Evolutionary conservation across 495 filamentous ascomycete genomes (phyloP).

Genomic region (Elasticomyces elasticus): DNA sequence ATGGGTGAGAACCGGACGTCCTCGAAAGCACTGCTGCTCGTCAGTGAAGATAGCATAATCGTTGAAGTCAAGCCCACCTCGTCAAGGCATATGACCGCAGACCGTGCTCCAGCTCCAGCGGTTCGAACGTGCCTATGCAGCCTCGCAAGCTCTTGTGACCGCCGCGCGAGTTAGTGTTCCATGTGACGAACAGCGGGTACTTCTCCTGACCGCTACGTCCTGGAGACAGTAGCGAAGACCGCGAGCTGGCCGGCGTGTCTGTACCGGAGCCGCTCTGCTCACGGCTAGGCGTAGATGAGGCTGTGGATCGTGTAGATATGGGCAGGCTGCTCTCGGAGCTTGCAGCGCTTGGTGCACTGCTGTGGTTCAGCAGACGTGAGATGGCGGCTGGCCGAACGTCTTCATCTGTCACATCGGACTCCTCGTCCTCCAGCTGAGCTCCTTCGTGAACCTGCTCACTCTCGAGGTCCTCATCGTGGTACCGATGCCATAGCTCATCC

Average conservation of each 20-base stretch:
- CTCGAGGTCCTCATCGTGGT: constrained; percentile 24
- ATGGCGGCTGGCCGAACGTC: constrained; percentile 23
- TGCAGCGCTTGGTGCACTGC: constrained; percentile 1
- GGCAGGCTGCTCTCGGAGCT: constrained; percentile 30
- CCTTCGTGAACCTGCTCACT: constrained; percentile 27
- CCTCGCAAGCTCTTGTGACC: constrained; percentile 65
- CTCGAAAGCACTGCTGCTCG: constrained; percentile 55
- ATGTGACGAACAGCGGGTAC: constrained; percentile 84
- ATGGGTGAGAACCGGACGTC: constrained; percentile 81
- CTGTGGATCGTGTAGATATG: constrained; percentile 30
- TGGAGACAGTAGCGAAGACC: constrained; percentile 38
- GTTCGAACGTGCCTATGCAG: constrained; percentile 93
- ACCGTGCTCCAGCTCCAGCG: constrained; percentile 60
- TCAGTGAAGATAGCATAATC: not conserved
- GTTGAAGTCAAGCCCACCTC: constrained; percentile 39
- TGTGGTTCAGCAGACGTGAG: constrained; percentile 7
- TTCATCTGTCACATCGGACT: constrained; percentile 26
- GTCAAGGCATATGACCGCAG: constrained; percentile 75
- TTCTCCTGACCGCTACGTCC: constrained; percentile 22
- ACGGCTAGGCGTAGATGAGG: constrained; percentile 39
- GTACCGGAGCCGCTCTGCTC: constrained; percentile 34
- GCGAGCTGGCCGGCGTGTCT: constrained; percentile 38
- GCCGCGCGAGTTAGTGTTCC: constrained; percentile 61
- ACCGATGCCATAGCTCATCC: constrained; percentile 59
- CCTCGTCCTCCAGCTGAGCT: constrained; percentile 21